phyloP scores from a whole-genome alignment of 331 rosid genomes.

The Phaseolus coccineus region DNA sequence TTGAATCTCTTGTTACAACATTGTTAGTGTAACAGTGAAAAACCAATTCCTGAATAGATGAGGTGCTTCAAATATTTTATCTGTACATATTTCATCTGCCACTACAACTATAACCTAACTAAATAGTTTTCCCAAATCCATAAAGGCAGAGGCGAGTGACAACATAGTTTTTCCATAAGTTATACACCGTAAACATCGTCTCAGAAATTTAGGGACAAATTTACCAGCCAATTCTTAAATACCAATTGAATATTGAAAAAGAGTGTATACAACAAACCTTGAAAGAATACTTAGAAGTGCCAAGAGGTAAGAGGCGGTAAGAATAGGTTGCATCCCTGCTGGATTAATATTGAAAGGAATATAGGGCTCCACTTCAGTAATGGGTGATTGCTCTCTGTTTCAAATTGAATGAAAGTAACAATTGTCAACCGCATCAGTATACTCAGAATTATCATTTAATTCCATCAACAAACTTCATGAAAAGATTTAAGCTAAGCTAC shows the following conservation, averaged over 20 bases:
- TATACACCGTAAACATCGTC: slow-evolving; percentile 78
- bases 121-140: slow-evolving; percentile 33
- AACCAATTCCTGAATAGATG: too few relatives aligned
- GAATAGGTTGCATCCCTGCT: slow-evolving; percentile 98
- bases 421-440: slow-evolving; percentile 27
- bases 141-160: slow-evolving; percentile 2
- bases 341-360: slow-evolving; percentile 97
- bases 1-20: slow-evolving; percentile 22
- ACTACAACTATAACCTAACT: slow-evolving; percentile 41
- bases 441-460: slow-evolving; percentile 31
- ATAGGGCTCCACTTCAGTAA: slow-evolving; percentile 99
- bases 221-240: slow-evolving; percentile 2
- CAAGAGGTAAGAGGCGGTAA: slow-evolving; percentile 93
- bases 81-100: slow-evolving; percentile 43
- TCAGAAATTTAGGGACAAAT: slow-evolving; percentile 1
- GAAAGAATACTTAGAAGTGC: slow-evolving; percentile 90
- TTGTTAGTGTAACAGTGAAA: background rate
- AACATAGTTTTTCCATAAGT: slow-evolving; percentile 37
- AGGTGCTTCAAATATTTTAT: too few relatives aligned
- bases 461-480: slow-evolving; percentile 24
- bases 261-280: slow-evolving; percentile 54
- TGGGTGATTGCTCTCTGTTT: slow-evolving; percentile 88
- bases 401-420: slow-evolving; percentile 49
- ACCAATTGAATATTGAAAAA: slow-evolving; percentile 16
- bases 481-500: slow-evolving; percentile 4